These are phyloP conservation scores for Xylaria digitata DNA, from an alignment of 2,329 filamentous ascomycete species.

Conservation along the genomic window DNA sequence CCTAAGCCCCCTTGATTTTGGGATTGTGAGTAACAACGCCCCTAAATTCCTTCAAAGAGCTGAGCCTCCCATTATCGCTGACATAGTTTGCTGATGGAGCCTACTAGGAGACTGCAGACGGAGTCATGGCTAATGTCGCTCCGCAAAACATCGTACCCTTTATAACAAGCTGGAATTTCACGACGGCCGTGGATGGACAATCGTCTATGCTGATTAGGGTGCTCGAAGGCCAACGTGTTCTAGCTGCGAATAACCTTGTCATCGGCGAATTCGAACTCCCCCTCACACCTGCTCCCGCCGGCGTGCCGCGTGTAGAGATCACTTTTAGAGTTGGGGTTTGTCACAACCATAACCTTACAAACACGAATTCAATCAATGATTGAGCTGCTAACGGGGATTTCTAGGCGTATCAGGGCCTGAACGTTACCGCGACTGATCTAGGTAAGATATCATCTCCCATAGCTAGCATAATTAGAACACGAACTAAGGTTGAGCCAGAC, in stretches of 20 bases:
- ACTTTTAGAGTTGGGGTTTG: conserved; percentile 6
- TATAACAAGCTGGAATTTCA: neutral
- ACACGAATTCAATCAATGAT: neutral
- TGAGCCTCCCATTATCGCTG: neutral
- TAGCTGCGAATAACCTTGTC: conserved; percentile 6
- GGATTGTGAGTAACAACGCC: conserved; percentile 3
- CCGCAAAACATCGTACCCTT: neutral
- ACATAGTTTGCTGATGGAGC: neutral
- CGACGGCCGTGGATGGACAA: conserved; percentile 10
- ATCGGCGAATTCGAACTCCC: conserved; percentile 17
- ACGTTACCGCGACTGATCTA: conserved; percentile 2
- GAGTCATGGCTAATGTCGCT: neutral
- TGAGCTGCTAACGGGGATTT: neutral
- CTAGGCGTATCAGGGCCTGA: neutral
- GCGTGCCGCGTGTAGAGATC: conserved; percentile 3
- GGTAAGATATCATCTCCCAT: neutral
- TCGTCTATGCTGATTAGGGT: conserved; percentile 7
- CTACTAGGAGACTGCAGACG: conserved; percentile 9
- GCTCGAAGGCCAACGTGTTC: conserved; percentile 12
- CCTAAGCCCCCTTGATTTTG: neutral
- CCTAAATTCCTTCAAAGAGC: neutral
- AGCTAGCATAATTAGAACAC: neutral
- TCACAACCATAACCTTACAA: neutral
- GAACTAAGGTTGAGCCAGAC: neutral
- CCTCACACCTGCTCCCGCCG: neutral